Evolutionary conservation across 164 flowering plant genomes (phyloP).

Genomic region (Buxus sempervirens): DNA sequence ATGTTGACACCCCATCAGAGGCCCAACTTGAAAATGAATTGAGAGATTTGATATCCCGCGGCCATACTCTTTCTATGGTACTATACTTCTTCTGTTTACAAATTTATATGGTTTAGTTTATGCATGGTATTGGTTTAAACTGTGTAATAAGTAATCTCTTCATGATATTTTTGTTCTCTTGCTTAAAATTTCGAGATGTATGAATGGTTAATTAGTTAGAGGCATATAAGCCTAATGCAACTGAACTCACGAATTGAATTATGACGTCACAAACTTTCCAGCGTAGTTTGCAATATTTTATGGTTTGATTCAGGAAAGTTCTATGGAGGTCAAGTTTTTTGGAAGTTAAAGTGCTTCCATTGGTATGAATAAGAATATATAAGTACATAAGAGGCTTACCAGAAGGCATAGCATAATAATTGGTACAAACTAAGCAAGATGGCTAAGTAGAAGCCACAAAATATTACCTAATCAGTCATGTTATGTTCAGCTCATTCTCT

Average conservation of each 20-base stretch:
- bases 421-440: too few species aligned
- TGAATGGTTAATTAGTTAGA: neutral
- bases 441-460: too few species aligned
- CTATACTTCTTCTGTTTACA: conserved; percentile 3
- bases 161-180: neutral
- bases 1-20: conserved; percentile 63
- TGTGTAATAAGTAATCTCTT: neutral
- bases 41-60: conserved; percentile 57
- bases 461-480: too few species aligned
- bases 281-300: too few species aligned
- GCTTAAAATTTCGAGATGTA: neutral
- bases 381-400: too few species aligned
- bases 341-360: too few species aligned
- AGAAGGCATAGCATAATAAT: too few species aligned
- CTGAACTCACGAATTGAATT: neutral
- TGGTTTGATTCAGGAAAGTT: neutral
- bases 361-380: too few species aligned
- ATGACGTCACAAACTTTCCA: neutral
- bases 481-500: too few species aligned
- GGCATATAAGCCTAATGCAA: neutral
- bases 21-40: conserved; percentile 67
- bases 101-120: neutral
- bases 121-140: neutral
- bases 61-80: conserved; percentile 82
- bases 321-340: neutral